Evolutionary conservation across 352 stramenopile genomes (phyloP), one percentile per base, ranked within the genome.

Genomic region (Phytopythium sindhum): DNA sequence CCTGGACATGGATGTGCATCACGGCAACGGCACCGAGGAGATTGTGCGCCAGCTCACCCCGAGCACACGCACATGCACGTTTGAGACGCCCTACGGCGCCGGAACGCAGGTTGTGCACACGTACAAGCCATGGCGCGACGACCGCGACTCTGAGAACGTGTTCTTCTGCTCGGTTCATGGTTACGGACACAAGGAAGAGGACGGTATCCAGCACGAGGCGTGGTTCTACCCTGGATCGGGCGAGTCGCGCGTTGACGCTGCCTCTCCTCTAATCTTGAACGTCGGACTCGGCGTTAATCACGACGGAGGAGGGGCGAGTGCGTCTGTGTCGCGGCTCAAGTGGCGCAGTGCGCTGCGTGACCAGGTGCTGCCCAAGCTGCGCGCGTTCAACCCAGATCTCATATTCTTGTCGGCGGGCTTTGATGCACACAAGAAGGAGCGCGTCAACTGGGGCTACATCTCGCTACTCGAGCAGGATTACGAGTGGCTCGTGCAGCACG

Each of bases 1-100:
- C 66, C 71, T 99, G 47, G 97, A 99, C 68, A 99, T 99, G 85
- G 97, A 99, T 75, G 96, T 99, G 28, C 97, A 99, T 70, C 97
- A 99, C 71, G 89, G 97, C 52, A 99, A 99, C 78, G 97, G 97
- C 19, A 99, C 97, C 0, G 96, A 99, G 63, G 85, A 98, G 52
- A 98, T 98, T 58, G 89, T 99, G 52, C 81, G 90, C 19, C 88
- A 98, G 57, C 75, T 99, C 2, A 84, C 97, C 54, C 97, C 97
- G 1, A 85, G 69, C 52, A 85, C 88, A 4, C 79, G 95, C 51
- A 88, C 92, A 65, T 66, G 90, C 17, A 60, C 60, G 8, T 92
- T 97, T 58, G 78, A 95, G 60, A 98, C 92, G n/a, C 90, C 88
- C 0, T 98, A 98, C 70, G 88, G 88, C 28, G 67, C 84, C n/a